A percentile compares a stretch with the other conserved stretches of the same genome.
phyloP scores from a whole-genome alignment of 768 basidiomycete genomes.

The Tricholoma furcatifolium region DNA sequence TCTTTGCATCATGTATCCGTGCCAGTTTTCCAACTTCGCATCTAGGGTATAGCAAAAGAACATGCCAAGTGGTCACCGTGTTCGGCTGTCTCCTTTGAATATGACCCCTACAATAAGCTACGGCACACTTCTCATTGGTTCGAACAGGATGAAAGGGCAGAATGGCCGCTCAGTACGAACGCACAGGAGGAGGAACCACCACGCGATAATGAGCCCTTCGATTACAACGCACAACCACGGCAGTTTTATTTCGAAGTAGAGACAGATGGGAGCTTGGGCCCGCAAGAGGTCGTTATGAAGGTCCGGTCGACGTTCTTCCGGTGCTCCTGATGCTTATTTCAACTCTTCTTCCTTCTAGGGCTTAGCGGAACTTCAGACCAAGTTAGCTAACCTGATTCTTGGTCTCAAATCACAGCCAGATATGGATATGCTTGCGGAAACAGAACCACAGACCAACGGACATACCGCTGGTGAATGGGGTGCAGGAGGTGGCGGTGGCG shows the following conservation, averaged over 20 bases:
- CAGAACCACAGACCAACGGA: slow-evolving; percentile 33
- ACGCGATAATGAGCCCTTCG: slow-evolving; percentile 80
- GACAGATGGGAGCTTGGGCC: slow-evolving; percentile 85
- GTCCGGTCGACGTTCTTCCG: slow-evolving; percentile 32
- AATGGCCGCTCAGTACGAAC: slow-evolving; percentile 93
- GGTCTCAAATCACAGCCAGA: slow-evolving; percentile 68
- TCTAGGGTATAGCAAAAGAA: slow-evolving; percentile 93
- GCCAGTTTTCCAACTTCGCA: slow-evolving; percentile 3
- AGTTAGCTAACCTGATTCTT: slow-evolving; percentile 76
- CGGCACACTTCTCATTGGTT: slow-evolving; percentile 96
- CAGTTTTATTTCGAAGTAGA: slow-evolving; percentile 96
- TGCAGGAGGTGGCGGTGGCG: slow-evolving; percentile 20
- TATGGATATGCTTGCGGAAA: slow-evolving; percentile 46
- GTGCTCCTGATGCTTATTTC: neutral
- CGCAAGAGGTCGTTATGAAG: slow-evolving; percentile 89
- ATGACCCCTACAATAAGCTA: slow-evolving; percentile 96
- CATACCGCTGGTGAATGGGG: slow-evolving; percentile 21
- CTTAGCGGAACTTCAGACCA: slow-evolving; percentile 74
- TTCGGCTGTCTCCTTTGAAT: slow-evolving; percentile 93
- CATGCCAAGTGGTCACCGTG: slow-evolving; percentile 99
- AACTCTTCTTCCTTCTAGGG: slow-evolving; percentile 45
- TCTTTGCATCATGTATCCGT: neutral
- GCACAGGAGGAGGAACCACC: slow-evolving; percentile 80
- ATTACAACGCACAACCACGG: slow-evolving; percentile 83
- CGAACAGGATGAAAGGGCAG: slow-evolving; percentile 73